phyloP scores from a whole-genome alignment of 176 grass and related monocot species.

The Lolium multiflorum region DNA sequence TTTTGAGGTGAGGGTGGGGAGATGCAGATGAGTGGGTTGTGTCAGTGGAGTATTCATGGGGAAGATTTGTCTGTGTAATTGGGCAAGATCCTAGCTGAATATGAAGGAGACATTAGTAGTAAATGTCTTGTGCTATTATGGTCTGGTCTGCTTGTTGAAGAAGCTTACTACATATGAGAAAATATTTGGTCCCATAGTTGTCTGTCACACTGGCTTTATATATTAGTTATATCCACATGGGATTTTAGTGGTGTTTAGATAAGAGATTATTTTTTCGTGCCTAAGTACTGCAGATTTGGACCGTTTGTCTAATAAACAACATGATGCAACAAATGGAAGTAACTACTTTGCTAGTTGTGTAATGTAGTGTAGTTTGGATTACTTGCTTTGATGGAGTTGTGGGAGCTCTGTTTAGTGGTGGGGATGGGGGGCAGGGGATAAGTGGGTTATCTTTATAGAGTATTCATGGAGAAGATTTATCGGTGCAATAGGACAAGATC shows the following conservation, averaged over 20 bases:
- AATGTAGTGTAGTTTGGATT: neutral
- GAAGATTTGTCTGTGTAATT: neutral
- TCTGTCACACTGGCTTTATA: neutral
- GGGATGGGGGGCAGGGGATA: neutral
- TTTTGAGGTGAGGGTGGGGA: neutral
- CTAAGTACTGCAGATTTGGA: neutral
- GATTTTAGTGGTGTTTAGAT: neutral
- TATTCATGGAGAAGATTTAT: neutral
- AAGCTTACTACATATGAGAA: neutral
- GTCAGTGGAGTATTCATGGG: neutral
- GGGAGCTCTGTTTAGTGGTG: neutral
- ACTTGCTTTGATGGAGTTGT: neutral
- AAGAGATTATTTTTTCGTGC: neutral
- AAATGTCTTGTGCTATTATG: neutral
- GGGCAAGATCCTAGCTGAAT: slow-evolving; percentile 20
- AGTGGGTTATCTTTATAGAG: neutral
- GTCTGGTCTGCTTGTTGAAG: slow-evolving; percentile 11
- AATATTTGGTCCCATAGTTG: neutral
- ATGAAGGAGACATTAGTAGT: neutral
- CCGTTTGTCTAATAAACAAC: neutral
- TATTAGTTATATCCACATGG: neutral
- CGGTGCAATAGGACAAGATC: neutral
- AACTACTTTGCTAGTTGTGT: neutral
- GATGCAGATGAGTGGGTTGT: neutral
- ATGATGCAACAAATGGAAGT: neutral